phyloP scores from a whole-genome alignment of 2,329 filamentous ascomycete genomes.

The Claviceps capensis region DNA sequence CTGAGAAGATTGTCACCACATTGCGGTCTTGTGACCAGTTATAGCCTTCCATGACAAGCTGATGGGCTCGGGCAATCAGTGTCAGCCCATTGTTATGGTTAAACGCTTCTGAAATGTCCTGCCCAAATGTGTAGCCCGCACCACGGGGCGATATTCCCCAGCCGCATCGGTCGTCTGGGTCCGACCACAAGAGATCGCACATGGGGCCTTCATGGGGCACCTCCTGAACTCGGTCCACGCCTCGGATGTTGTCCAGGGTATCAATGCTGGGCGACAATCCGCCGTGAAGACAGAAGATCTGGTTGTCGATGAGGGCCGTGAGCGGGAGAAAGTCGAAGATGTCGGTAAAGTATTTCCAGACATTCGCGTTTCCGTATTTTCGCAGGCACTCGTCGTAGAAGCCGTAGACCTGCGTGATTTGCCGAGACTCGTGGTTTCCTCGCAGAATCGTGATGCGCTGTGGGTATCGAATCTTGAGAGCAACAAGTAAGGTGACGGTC shows the following conservation, averaged over 20 bases:
- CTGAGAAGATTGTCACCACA: slow-evolving; percentile 97
- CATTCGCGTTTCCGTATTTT: slow-evolving; percentile 97
- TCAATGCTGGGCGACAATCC: slow-evolving; percentile 93
- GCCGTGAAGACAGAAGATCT: slow-evolving; percentile 97
- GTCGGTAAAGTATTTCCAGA: slow-evolving; percentile 99
- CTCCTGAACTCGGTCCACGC: slow-evolving; percentile 92
- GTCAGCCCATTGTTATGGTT: slow-evolving; percentile 98
- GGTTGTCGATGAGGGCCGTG: slow-evolving; percentile 94
- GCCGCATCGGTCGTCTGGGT: slow-evolving; percentile 90
- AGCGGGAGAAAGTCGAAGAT: slow-evolving; percentile 97
- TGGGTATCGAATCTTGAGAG: slow-evolving; percentile 95
- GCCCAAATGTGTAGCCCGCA: slow-evolving; percentile 88
- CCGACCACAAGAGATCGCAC: slow-evolving; percentile 96
- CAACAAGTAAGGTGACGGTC: slow-evolving; percentile 90
- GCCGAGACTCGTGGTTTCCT: slow-evolving; percentile 96
- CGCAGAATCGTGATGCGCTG: slow-evolving; percentile 96
- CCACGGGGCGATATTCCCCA: slow-evolving; percentile 94
- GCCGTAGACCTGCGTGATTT: slow-evolving; percentile 98
- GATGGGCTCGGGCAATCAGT: slow-evolving; percentile 88
- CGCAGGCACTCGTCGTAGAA: slow-evolving; percentile 98
- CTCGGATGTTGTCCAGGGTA: slow-evolving; percentile 88
- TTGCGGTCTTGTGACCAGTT: slow-evolving; percentile 99
- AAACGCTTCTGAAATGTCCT: slow-evolving; percentile 97
- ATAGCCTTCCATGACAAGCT: slow-evolving; percentile 98
- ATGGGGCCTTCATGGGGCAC: slow-evolving; percentile 97